Percentiles rank a stretch among this genome's conserved stretches.
Evolutionary conservation across 2,329 filamentous ascomycete species (phyloP).

Genomic region (Grosmannia clavigera): DNA sequence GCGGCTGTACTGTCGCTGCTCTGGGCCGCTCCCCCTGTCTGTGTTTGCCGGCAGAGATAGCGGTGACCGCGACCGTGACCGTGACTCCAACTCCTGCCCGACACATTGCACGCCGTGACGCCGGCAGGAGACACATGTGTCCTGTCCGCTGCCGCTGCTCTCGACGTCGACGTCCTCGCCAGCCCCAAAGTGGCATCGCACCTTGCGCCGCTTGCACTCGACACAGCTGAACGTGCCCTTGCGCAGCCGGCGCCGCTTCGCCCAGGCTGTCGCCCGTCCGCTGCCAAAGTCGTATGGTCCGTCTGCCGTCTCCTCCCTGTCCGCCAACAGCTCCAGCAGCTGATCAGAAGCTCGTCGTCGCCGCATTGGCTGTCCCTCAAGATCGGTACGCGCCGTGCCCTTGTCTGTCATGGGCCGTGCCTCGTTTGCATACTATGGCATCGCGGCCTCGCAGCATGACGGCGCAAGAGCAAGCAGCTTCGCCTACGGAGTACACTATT

Average conservation of each 20-base stretch:
- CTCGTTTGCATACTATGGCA: too few relatives aligned
- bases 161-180: background rate
- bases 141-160: background rate
- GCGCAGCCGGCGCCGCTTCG: slow-evolving; percentile 19
- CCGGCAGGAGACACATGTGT: slow-evolving; percentile 31
- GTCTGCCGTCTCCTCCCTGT: background rate
- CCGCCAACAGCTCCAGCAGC: too few relatives aligned
- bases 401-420: too few relatives aligned
- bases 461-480: too few relatives aligned
- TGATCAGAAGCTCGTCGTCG: too few relatives aligned
- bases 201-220: slow-evolving; percentile 40
- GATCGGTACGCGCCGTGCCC: too few relatives aligned
- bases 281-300: background rate
- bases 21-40: slow-evolving; percentile 1
- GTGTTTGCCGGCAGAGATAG: background rate
- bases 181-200: slow-evolving; percentile 29
- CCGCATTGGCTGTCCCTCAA: too few relatives aligned
- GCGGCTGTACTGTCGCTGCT: background rate
- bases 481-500: too few relatives aligned
- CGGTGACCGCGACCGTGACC: background rate
- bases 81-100: slow-evolving; percentile 27
- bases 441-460: too few relatives aligned
- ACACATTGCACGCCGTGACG: slow-evolving; percentile 28
- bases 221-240: slow-evolving; percentile 45
- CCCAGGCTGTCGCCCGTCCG: background rate